These are phyloP conservation scores for Yamadazyma oceani DNA, from an alignment of 1,139 yeast species.

Conservation along the genomic window DNA sequence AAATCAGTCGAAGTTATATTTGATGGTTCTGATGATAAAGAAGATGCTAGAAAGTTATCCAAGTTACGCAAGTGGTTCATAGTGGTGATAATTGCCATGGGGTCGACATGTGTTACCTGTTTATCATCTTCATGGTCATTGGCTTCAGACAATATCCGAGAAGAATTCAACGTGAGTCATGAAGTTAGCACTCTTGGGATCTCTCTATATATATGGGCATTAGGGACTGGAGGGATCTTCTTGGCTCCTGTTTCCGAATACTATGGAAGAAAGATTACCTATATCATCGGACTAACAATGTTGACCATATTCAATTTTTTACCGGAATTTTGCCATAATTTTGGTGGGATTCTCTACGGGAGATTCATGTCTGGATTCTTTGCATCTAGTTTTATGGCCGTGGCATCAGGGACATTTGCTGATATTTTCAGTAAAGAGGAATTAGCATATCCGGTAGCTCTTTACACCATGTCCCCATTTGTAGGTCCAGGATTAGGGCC, in stretches of 20 bases:
- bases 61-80: slow-evolving; percentile 28
- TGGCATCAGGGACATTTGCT: slow-evolving; percentile 34
- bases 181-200: slow-evolving; percentile 32
- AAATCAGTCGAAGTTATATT: slow-evolving; percentile 19
- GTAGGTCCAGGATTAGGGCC: slow-evolving; percentile 38
- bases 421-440: slow-evolving; percentile 31
- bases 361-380: slow-evolving; percentile 35
- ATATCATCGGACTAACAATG: slow-evolving; percentile 23
- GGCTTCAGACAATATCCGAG: slow-evolving; percentile 25
- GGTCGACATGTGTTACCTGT: slow-evolving; percentile 31
- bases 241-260: slow-evolving; percentile 35
- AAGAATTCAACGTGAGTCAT: slow-evolving; percentile 25
- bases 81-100: slow-evolving; percentile 24
- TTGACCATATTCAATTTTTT: slow-evolving; percentile 27
- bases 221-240: slow-evolving; percentile 35
- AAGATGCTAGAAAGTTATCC: slow-evolving; percentile 25
- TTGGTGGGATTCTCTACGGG: slow-evolving; percentile 32
- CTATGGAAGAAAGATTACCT: slow-evolving; percentile 33
- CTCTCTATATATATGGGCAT: slow-evolving; percentile 29
- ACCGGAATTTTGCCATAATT: slow-evolving; percentile 28
- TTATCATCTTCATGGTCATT: slow-evolving; percentile 34
- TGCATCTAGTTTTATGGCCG: slow-evolving; percentile 36
- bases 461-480: slow-evolving; percentile 33
- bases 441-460: slow-evolving; percentile 26
- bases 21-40: slow-evolving; percentile 27